Evolutionary conservation across 139 green algal species (phyloP), one percentile per base, ranked within the genome.

Genomic region (Closterium sp.): DNA sequence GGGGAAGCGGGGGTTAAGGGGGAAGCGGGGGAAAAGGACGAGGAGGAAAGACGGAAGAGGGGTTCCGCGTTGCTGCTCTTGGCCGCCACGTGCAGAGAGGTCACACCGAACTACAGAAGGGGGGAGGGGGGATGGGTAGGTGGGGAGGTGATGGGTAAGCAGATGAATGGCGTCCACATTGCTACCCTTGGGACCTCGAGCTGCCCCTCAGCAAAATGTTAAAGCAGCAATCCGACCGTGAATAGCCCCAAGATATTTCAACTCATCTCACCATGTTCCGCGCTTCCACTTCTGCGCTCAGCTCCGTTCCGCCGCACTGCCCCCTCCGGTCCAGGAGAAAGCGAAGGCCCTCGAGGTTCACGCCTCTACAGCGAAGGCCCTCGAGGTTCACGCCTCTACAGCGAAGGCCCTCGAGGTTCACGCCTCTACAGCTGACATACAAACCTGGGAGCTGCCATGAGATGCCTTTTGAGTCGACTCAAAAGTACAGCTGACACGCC

Each of bases 21-120:
- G 64, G 64, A 83, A 83, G 64, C 12, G 64, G 64, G 64, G 19
- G 64, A 83, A 19, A 83, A 19, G 19, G 64, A 12, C 19, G 64
- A 19, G 64, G 19, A 83, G 64, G 64, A 19, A 83, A 19, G n/a
- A n/a, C n/a, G n/a, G n/a, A n/a, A n/a, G n/a, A n/a, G n/a, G n/a
- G n/a, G n/a, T n/a, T 86, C 30, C 30, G n/a, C 83, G n/a, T 86
- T 86, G 55, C 55, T 86, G 83, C 83, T 86, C 83, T 86, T 86
- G n/a, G n/a, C 30, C n/a, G n/a, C 83, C 83, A 86, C 83, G n/a
- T 34, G 83, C 28, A 86, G 3, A 34, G 83, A 16, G 28, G 30
- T 34, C n/a, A 21, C n/a, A 23, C n/a, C n/a, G 83, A 33, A 32
- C 83, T 86, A 23, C 7, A 34, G 83, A 33, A 85, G n/a, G 81